Conservation (phyloP, 1,284 basidiomycete genomes). For the Mixia osmundae region DNA sequence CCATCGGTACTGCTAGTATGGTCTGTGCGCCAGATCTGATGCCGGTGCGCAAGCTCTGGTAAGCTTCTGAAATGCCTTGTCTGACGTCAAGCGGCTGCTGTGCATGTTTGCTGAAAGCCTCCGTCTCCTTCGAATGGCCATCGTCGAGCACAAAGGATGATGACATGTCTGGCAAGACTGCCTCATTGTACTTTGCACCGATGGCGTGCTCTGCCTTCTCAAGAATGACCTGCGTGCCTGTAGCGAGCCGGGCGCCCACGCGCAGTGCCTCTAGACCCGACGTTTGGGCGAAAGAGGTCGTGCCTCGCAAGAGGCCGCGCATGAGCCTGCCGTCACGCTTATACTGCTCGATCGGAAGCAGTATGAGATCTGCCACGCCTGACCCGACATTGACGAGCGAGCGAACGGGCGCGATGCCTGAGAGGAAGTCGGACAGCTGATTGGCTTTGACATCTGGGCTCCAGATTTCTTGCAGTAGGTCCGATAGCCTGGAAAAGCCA, state of each 20-base stretch:
- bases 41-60: constrained; percentile 58
- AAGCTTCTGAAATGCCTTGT: constrained; percentile 76
- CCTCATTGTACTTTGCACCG: constrained; percentile 30
- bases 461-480: constrained; percentile 88
- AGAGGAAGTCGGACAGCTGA: constrained; percentile 86
- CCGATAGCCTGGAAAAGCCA: constrained; percentile 67
- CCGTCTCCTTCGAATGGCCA: too few relatives aligned
- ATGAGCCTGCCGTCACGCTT: constrained; percentile 86
- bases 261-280: constrained; percentile 87
- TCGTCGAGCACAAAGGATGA: constrained; percentile 2
- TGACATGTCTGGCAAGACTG: background rate
- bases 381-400: constrained; percentile 91
- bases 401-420: constrained; percentile 85
- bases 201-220: constrained; percentile 86
- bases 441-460: constrained; percentile 98
- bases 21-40: constrained; percentile 87
- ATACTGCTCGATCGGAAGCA: constrained; percentile 91
- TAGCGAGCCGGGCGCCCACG: constrained; percentile 79
- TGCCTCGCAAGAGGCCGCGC: constrained; percentile 79
- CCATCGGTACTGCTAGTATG: constrained; percentile 95
- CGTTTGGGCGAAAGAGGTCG: constrained; percentile 71
- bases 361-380: constrained; percentile 79
- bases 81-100: constrained; percentile 60
- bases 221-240: constrained; percentile 87
- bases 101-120: constrained; percentile 63